Evolutionary conservation across 2,329 filamentous ascomycete genomes (phyloP).

Genomic region (Talaromyces sp.): DNA sequence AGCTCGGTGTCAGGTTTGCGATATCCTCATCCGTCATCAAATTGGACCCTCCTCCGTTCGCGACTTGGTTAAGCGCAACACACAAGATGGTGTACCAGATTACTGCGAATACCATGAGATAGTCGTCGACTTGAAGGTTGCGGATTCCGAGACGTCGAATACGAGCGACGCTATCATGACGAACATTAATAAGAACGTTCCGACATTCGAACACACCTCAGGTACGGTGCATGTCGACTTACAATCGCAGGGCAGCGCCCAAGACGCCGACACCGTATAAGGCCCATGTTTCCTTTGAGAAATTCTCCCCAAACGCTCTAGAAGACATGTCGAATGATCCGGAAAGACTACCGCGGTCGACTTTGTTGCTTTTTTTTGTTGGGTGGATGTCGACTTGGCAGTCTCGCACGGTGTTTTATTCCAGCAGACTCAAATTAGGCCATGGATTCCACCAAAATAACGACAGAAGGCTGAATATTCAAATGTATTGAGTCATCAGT

Average conservation of each 20-base stretch:
- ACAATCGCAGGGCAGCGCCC: slow-evolving; percentile 38
- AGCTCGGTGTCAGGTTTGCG: slow-evolving; percentile 45
- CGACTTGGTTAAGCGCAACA: slow-evolving; percentile 53
- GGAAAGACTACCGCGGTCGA: neutral
- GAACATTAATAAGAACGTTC: neutral
- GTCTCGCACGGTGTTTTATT: neutral
- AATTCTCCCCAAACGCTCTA: slow-evolving; percentile 27
- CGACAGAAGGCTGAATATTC: neutral
- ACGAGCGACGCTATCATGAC: slow-evolving; percentile 33
- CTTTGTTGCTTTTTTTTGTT: neutral
- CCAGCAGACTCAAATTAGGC: neutral
- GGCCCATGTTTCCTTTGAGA: slow-evolving; percentile 40
- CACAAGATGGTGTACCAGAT: slow-evolving; percentile 57
- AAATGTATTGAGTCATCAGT: neutral
- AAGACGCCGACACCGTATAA: slow-evolving; percentile 40
- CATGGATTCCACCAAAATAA: neutral
- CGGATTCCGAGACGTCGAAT: slow-evolving; percentile 45
- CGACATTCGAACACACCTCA: neutral
- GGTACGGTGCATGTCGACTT: slow-evolving; percentile 27
- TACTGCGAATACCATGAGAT: slow-evolving; percentile 53
- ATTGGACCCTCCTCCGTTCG: slow-evolving; percentile 57
- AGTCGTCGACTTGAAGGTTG: slow-evolving; percentile 55
- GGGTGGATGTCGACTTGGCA: neutral
- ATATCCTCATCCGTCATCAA: slow-evolving; percentile 53
- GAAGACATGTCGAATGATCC: neutral